phyloP scores from a whole-genome alignment of 352 stramenopile species.

The Phytophthora vignae region DNA sequence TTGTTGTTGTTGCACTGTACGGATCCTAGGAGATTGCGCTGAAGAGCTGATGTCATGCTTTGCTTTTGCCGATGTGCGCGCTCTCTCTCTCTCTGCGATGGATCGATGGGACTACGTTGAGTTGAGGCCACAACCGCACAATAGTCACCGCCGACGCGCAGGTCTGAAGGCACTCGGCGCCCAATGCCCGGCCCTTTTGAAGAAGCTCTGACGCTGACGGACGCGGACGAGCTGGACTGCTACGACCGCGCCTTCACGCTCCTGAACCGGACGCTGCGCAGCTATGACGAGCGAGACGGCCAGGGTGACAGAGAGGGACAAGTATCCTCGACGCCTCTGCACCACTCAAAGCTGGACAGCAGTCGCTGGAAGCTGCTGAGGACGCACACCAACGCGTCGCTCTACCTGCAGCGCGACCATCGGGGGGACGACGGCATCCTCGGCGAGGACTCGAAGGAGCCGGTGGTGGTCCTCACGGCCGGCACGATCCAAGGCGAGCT shows the following conservation, averaged over 20 bases:
- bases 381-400: constrained; percentile 23
- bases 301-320: constrained; percentile 12
- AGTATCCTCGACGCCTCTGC: not conserved
- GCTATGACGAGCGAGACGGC: constrained; percentile 36
- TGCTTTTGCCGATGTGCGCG: not conserved
- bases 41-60: not conserved
- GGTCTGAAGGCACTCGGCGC: too few species aligned
- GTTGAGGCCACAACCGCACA: not conserved
- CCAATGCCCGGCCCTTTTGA: constrained; percentile 12
- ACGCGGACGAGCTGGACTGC: constrained; percentile 23
- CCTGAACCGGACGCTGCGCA: constrained; percentile 38
- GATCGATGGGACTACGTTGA: not conserved
- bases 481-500: constrained; percentile 34
- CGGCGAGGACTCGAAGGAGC: constrained; percentile 25
- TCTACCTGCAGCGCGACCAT: constrained; percentile 27
- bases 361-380: constrained; percentile 38
- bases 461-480: constrained; percentile 22
- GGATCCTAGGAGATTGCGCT: not conserved
- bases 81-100: not conserved
- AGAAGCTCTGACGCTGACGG: constrained; percentile 7
- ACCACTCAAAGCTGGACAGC: constrained; percentile 33
- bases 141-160: not conserved
- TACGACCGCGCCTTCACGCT: constrained; percentile 29
- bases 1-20: too few species aligned
- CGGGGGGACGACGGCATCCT: constrained; percentile 6